phyloP scores from a whole-genome alignment of 257 asterid species.

The Gynochthodes officinalis region DNA sequence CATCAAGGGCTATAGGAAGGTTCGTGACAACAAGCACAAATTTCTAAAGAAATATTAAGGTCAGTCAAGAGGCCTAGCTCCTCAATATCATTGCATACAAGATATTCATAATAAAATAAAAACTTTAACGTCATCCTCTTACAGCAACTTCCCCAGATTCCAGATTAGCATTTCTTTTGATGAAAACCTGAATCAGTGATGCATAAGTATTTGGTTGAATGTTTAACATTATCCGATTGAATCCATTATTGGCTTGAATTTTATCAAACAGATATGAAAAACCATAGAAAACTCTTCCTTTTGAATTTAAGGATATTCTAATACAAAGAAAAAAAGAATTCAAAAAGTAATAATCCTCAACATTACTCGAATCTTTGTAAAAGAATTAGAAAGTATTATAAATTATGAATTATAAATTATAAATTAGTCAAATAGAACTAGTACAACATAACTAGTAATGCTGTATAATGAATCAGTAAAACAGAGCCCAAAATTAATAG shows the following conservation, averaged over 20 bases:
- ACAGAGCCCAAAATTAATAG: background rate
- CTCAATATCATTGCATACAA: background rate
- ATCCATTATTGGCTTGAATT: background rate
- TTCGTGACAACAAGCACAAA: background rate
- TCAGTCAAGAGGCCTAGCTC: background rate
- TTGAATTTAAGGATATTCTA: background rate
- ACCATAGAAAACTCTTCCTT: background rate
- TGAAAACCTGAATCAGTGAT: background rate
- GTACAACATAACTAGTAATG: too few species aligned
- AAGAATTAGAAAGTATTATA: background rate
- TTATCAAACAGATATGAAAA: background rate
- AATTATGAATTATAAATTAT: too few species aligned
- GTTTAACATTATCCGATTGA: background rate
- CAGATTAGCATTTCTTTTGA: background rate
- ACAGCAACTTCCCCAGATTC: conserved; percentile 1
- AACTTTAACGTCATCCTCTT: background rate
- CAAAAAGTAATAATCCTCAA: background rate
- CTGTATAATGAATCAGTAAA: too few species aligned
- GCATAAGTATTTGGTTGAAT: background rate
- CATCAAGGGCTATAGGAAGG: background rate
- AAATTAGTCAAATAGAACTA: too few species aligned
- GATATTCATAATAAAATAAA: background rate
- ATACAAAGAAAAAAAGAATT: background rate
- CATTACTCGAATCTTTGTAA: too few species aligned
- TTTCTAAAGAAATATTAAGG: background rate